Base-by-base conservation (phyloP, 345 rosid species). In the Euclidium syriacum region DNA sequence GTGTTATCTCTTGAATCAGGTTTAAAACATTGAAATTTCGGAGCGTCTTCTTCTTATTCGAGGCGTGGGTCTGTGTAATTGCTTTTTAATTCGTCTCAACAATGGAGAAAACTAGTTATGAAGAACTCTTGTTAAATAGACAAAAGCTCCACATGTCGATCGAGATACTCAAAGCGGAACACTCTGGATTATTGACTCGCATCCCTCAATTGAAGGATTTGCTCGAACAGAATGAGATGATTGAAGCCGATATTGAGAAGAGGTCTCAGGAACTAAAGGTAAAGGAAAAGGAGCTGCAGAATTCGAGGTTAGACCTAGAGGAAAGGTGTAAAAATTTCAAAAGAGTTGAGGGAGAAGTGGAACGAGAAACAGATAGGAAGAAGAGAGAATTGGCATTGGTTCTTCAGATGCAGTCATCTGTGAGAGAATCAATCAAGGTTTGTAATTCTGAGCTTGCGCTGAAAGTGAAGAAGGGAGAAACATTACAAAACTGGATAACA, bases 261-360 rank as follows among this genome's bases (percentile, higher is more conserved):
- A 58, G 51, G 34, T 48, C 42, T 11, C 42, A 7, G 20, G 65
- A 39, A 22, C 34, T 49, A 27, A 58, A 38, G 4, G 0, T 29
- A 0, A 49, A 49, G 51, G 67, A 68, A 24, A 43, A 60, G 53
- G 39, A 60, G 54, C 47, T 68, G 33, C 5, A 29, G 33, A 29
- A 29, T 29, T 9, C 8, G 33, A 9, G 7, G n/a, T n/a, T n/a
- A 29, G 8, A 9, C 33, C 5, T 6, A 32, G 36, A 33, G n/a
- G 35, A 33, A 41, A 59, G 18, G 40, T 25, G 0, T 10, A 7
- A n/a, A 8, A 3, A 8, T 43, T 59, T 69, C 23, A 39, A 24
- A 8, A 35, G 12, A 10, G 29, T 15, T 23, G 36, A 26, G n/a
- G 34, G 24, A 6, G 49, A 18, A 24, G 9, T 66, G 10, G 35